phyloP scores from a whole-genome alignment of 108 stramenopile genomes.

The Conticribra weissflogii region DNA sequence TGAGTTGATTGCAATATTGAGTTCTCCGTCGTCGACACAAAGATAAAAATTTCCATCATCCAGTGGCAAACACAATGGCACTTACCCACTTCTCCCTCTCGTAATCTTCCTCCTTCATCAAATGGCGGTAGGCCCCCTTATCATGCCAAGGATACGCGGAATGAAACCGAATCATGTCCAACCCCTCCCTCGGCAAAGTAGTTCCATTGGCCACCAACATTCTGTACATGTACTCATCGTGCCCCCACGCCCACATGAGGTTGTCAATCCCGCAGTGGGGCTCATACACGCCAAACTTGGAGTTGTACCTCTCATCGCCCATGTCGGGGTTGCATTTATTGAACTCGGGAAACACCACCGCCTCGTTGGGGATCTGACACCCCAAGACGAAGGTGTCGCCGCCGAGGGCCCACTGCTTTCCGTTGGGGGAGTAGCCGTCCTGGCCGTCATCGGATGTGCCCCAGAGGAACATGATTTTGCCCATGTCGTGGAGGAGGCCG shows the following conservation, averaged over 20 bases:
- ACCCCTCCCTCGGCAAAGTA: conserved; percentile 65
- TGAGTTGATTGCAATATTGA: no score
- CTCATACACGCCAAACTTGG: conserved; percentile 66
- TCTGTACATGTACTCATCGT: conserved; percentile 88
- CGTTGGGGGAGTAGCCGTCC: conserved; percentile 65
- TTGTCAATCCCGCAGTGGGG: conserved; percentile 72
- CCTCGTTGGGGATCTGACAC: conserved; percentile 67
- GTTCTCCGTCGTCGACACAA: no score
- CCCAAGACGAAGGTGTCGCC: conserved; percentile 87
- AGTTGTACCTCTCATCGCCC: conserved; percentile 62
- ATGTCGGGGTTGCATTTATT: conserved; percentile 77
- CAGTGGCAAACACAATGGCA: no score
- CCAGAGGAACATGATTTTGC: conserved; percentile 87
- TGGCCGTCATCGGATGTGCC: conserved; percentile 72
- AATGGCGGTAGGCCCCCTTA: conserved; percentile 67
- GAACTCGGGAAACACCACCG: conserved; percentile 79
- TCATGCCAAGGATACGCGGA: conserved; percentile 79
- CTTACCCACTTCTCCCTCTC: conserved; percentile 65
- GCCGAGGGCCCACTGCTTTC: conserved; percentile 84
- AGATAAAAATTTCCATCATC: no score
- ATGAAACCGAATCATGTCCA: conserved; percentile 86
- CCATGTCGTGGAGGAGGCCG: conserved; percentile 85
- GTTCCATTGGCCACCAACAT: conserved; percentile 76
- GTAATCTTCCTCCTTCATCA: conserved; percentile 67
- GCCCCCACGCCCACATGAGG: conserved; percentile 75